Base-by-base conservation (phyloP, 257 asterid genomes). In the Solanum rostratum region DNA sequence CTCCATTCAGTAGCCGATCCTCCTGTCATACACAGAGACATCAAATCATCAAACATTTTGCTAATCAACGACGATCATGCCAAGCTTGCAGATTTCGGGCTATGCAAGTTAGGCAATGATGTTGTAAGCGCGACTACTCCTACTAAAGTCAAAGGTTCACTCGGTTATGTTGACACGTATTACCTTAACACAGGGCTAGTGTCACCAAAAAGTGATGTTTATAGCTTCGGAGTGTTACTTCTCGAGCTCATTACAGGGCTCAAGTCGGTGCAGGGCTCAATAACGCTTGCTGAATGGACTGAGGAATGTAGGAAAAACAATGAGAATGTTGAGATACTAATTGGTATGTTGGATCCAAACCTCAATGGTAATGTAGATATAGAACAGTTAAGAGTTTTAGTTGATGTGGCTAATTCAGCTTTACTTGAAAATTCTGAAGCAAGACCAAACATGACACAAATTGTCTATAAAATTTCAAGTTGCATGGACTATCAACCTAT, bases 1-100 rank as follows among this genome's bases (percentile, higher is more conserved):
- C 97, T 94, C 84, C 98, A 94, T 74, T 86, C 92, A 0, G 91
- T 90, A 7, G 97, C 98, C 0, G 97, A 94, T 49, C 97, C 97
- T 2, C 91, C 97, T 0, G 92, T 94, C 84, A 94, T 91, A 33
- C 98, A 94, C 87, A 73, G 98, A 0, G 98, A 94, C 73, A 57
- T 94, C 65, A 94, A 94, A 54, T 94, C 98, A 2, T 93, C 98
- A 45, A 92, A 94, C 86, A 83, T 94, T 1, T 88, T 93, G 63
- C 69, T 94, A 52, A 84, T 90, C 57, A 85, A 87, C 70, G 92
- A 94, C n/a, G 66, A 84, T n/a, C 93, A 85, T 12, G 98, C 95
- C 43, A 94, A 94, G 66, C 90, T 93, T 0, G 96, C 98, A 1
- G 98, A 94, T 79, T 94, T 94, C 22, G 98, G 96, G 13, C 90